These are phyloP conservation scores for Aspergillus awamori DNA, from an alignment of 2,329 filamentous ascomycete genomes.

Conservation along the genomic window DNA sequence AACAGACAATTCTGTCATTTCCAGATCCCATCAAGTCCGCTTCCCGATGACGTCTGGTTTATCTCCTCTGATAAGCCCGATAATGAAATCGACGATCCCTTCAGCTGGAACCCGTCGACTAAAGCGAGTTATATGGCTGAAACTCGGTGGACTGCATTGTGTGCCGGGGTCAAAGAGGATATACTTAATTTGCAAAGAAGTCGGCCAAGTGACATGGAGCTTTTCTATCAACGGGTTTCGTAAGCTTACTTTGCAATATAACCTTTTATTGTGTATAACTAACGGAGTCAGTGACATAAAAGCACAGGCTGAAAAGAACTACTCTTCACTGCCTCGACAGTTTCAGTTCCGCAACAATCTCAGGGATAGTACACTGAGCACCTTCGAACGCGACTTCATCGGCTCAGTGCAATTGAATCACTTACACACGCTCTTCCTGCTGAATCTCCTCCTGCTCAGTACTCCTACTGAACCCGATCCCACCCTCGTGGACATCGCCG, in stretches of 20 bases:
- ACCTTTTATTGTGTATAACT: too few relatives aligned
- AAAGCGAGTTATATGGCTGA: slow-evolving; percentile 29
- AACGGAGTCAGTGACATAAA: slow-evolving; percentile 21
- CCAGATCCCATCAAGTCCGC: slow-evolving; percentile 16
- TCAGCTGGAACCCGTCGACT: slow-evolving; percentile 20
- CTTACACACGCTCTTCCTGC: slow-evolving; percentile 31
- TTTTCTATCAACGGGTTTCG: neutral
- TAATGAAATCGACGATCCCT: too few relatives aligned
- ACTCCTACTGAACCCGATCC: slow-evolving; percentile 30
- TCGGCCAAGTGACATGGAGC: slow-evolving; percentile 16
- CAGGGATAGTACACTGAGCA: slow-evolving; percentile 23
- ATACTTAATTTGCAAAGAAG: slow-evolving; percentile 30
- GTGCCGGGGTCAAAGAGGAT: slow-evolving; percentile 32
- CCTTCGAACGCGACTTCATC: slow-evolving; percentile 32
- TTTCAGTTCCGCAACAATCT: slow-evolving; percentile 28
- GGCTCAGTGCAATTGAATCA: slow-evolving; percentile 31
- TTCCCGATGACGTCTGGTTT: neutral
- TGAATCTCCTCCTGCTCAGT: slow-evolving; percentile 26
- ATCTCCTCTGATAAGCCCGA: too few relatives aligned
- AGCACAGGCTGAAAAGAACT: slow-evolving; percentile 25
- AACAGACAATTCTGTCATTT: slow-evolving; percentile 45
- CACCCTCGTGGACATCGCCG: slow-evolving; percentile 29
- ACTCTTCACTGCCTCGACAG: slow-evolving; percentile 24
- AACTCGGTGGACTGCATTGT: slow-evolving; percentile 32
- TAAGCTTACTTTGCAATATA: too few relatives aligned